Evolutionary conservation across 495 filamentous ascomycete genomes (phyloP).

Genomic region (Amniculicola lignicola): DNA sequence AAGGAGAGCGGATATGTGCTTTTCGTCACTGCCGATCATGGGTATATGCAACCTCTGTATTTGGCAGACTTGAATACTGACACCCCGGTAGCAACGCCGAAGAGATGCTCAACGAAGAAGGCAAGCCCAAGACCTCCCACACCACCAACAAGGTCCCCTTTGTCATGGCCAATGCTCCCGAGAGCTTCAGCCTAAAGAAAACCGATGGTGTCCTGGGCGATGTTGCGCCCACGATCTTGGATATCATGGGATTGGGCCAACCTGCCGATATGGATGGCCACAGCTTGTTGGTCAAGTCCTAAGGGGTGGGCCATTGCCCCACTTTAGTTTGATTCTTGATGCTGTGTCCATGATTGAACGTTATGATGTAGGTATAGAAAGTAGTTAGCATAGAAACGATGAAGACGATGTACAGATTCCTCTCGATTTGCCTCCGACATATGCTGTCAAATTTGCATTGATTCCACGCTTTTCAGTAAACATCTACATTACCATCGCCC

Average conservation of each 20-base stretch:
- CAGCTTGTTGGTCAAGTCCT: constrained; percentile 71
- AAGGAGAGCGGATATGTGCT: constrained; percentile 87
- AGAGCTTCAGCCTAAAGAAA: constrained; percentile 84
- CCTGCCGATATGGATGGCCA: constrained; percentile 88
- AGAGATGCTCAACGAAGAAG: constrained; percentile 95
- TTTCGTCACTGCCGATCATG: constrained; percentile 94
- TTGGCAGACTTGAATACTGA: not conserved
- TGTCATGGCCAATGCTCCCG: constrained; percentile 94
- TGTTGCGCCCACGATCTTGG: constrained; percentile 88
- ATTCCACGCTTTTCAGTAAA: no score
- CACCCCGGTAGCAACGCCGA: constrained; percentile 71
- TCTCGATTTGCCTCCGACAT: no score
- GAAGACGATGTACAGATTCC: no score
- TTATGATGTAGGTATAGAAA: constrained; percentile 13
- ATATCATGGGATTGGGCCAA: constrained; percentile 82
- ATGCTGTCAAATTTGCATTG: no score
- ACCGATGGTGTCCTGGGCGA: constrained; percentile 85
- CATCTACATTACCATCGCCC: no score
- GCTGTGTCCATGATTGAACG: not conserved
- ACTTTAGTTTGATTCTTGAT: not conserved
- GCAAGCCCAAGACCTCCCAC: constrained; percentile 95
- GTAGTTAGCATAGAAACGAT: not conserved
- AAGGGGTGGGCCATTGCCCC: not conserved
- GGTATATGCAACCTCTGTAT: constrained; percentile 48
- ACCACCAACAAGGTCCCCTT: constrained; percentile 97